Base-by-base conservation (phyloP, 306 rosid species). In the Rubus idaeus region DNA sequence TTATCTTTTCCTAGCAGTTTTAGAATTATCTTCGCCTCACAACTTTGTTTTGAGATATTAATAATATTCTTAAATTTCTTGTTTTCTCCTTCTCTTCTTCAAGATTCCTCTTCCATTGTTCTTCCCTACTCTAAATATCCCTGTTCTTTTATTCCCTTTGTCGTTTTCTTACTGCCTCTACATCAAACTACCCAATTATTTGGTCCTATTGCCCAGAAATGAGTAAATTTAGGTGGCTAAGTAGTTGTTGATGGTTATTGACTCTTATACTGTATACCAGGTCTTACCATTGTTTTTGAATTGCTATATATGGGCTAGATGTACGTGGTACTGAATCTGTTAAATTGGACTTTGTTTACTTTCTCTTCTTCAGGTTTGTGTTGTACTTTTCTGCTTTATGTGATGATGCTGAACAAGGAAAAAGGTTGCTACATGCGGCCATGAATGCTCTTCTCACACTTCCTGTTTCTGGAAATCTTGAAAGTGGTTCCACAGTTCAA, bases 381-480 rank as follows among this genome's bases (percentile, higher is more conserved):
- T 46, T 90, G 58, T 95, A 90, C 89, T 84, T 90, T 62, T 92
- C 97, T 64, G 73, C 96, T 63, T 41, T 87, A 76, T 95, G 99
- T 77, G 83, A 87, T 30, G 84, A 87, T 70, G 92, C 91, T 4
- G 73, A 82, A 77, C 89, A 87, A 52, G 99, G 99, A 50, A 89
- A 90, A 84, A 83, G 80, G 78, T 77, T 71, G 46, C 82, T 95
- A 37, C 83, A 74, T 73, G 88, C 90, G 11, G 93, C 97, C 73
- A 85, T 84, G 84, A 79, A 86, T 74, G 84, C 92, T 53, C 88
- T 90, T 76, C 87, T 87, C 74, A 68, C 81, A 35, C 77, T 81
- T 68, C 84, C 91, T 51, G 85, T 70, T 45, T 78, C 89, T 62
- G 92, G 75, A 84, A 83, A 69, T 74, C 66, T 87, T 66, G 91